A percentile compares a stretch with the other conserved stretches of the same genome.
Evolutionary conservation across 2,329 filamentous ascomycete species (phyloP).

Genomic region (Fusarium sublunatum): DNA sequence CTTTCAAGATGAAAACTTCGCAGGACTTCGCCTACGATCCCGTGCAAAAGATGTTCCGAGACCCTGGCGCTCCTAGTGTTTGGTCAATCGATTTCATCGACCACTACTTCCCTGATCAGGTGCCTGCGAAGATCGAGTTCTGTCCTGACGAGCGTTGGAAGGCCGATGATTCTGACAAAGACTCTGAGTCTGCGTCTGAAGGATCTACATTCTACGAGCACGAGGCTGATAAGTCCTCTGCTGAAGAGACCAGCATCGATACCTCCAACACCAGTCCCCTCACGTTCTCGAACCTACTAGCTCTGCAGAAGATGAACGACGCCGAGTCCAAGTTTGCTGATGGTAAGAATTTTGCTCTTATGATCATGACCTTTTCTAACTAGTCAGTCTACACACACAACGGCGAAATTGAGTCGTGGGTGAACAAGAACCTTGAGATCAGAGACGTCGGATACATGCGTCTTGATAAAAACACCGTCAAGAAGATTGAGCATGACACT

Average conservation of each 20-base stretch:
- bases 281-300: too few species aligned
- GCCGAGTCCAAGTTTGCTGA: too few species aligned
- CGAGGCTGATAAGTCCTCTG: background rate
- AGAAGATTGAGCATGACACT: background rate
- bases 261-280: too few species aligned
- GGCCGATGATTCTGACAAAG: background rate
- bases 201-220: background rate
- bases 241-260: too few species aligned
- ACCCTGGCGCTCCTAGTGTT: too few species aligned
- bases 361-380: background rate
- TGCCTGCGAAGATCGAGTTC: background rate
- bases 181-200: background rate
- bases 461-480: background rate
- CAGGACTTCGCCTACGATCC: too few species aligned
- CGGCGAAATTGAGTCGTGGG: conserved; percentile 2
- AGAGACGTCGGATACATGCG: background rate
- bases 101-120: too few species aligned
- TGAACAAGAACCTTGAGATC: background rate
- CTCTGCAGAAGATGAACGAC: too few species aligned
- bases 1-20: too few species aligned
- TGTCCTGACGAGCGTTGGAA: background rate
- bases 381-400: background rate
- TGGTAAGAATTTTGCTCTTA: background rate
- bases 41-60: too few species aligned
- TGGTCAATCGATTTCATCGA: too few species aligned